Conservation (phyloP, 1,284 basidiomycete genomes). For the Coniophora puteana region DNA sequence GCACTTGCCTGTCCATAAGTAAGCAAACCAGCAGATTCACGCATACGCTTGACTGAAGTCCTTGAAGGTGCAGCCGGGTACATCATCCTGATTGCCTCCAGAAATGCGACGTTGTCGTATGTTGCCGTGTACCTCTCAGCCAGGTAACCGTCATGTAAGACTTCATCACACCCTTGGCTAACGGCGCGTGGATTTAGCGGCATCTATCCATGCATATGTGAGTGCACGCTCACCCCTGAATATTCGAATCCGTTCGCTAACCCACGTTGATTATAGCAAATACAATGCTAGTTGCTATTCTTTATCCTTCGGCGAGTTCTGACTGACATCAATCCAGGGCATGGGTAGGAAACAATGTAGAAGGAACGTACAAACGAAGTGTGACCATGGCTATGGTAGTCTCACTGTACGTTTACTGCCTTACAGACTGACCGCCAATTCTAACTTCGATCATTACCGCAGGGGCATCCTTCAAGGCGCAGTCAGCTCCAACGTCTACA, state of each 20-base stretch:
- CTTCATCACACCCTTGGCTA: too few species aligned
- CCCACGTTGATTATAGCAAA: constrained; percentile 41
- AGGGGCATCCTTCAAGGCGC: constrained; percentile 71
- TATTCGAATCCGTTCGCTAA: background rate
- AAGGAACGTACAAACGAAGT: constrained; percentile 74
- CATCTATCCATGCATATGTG: constrained; percentile 68
- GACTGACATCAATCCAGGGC: constrained; percentile 35
- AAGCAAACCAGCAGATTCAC: constrained; percentile 6
- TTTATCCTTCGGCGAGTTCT: background rate
- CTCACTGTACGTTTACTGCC: constrained; percentile 42
- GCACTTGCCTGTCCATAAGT: constrained; percentile 37
- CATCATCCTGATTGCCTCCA: constrained; percentile 62
- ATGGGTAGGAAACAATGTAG: constrained; percentile 71
- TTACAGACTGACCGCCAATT: background rate
- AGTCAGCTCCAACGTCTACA: constrained; percentile 70
- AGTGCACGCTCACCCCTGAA: constrained; percentile 23
- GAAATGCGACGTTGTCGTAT: constrained; percentile 62
- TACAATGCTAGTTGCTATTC: constrained; percentile 44
- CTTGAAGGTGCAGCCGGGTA: constrained; percentile 51
- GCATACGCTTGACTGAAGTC: constrained; percentile 3
- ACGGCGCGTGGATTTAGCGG: constrained; percentile 43
- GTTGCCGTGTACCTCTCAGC: constrained; percentile 70
- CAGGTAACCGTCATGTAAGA: constrained; percentile 32
- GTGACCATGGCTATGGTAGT: constrained; percentile 71
- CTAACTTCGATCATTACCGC: background rate